These are phyloP conservation scores for Mycena kentingensis DNA, from an alignment of 768 basidiomycete species.

Conservation along the genomic window DNA sequence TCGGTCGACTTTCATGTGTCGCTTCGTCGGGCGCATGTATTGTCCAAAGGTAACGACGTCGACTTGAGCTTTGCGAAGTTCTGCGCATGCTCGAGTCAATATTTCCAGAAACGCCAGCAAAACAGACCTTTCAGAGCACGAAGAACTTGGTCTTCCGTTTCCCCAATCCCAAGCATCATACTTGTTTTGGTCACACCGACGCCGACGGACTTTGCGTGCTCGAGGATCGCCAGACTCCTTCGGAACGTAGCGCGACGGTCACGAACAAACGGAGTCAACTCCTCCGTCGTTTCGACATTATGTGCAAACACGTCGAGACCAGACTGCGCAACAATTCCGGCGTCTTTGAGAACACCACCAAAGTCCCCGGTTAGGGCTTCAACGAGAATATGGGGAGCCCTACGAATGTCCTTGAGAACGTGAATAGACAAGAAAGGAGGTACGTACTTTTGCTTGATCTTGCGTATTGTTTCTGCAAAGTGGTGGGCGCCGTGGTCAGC, in stretches of 20 bases:
- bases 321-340: constrained; percentile 83
- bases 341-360: constrained; percentile 71
- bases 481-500: constrained; percentile 90
- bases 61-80: constrained; percentile 83
- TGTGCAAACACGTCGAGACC: constrained; percentile 98
- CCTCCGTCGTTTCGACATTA: constrained; percentile 96
- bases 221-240: constrained; percentile 78
- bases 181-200: constrained; percentile 95
- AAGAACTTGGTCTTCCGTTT: constrained; percentile 79
- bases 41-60: constrained; percentile 99
- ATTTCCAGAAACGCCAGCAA: too few relatives aligned
- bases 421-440: background rate
- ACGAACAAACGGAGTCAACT: constrained; percentile 90
- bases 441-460: constrained; percentile 90
- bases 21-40: constrained; percentile 99
- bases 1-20: constrained; percentile 98
- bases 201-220: constrained; percentile 81
- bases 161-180: constrained; percentile 97
- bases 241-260: constrained; percentile 92
- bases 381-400: constrained; percentile 93
- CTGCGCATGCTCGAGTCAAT: too few relatives aligned
- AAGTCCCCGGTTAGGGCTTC: constrained; percentile 98
- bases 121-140: constrained; percentile 77
- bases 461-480: constrained; percentile 92
- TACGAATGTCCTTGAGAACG: constrained; percentile 31